Percentiles rank a stretch among this genome's conserved stretches.
Evolutionary conservation across 148 eudicot genomes (phyloP).

Genomic region (Cornus controversa): DNA sequence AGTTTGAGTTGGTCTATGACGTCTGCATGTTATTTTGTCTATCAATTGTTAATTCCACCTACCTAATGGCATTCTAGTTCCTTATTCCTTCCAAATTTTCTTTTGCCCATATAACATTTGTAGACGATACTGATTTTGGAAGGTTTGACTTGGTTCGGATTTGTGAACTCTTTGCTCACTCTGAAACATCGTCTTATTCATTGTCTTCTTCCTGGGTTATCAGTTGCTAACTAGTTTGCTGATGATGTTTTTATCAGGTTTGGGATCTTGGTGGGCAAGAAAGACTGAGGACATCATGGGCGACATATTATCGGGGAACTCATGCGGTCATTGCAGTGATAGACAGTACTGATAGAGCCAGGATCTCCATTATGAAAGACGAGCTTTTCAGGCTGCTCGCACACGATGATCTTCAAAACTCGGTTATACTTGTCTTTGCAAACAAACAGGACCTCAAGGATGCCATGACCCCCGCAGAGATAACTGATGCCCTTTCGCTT

Average conservation of each 20-base stretch:
- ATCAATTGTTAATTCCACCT: too few species aligned
- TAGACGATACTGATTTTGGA: neutral
- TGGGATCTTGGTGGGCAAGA: slow-evolving; percentile 99
- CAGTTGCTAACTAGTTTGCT: neutral
- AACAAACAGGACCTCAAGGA: slow-evolving; percentile 91
- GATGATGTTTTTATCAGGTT: slow-evolving; percentile 44
- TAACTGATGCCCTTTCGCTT: slow-evolving; percentile 88
- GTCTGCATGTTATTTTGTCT: too few species aligned
- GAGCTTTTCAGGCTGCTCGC: slow-evolving; percentile 85
- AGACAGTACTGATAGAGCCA: slow-evolving; percentile 87
- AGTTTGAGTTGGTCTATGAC: too few species aligned
- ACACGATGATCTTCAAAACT: slow-evolving; percentile 75
- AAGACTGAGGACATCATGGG: slow-evolving; percentile 91
- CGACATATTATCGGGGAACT: slow-evolving; percentile 95
- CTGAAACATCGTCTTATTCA: neutral
- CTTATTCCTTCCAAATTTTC: neutral
- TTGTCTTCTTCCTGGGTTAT: neutral
- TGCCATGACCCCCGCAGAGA: slow-evolving; percentile 93
- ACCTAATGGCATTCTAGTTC: too few species aligned
- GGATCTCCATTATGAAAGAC: slow-evolving; percentile 86
- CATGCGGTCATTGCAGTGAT: slow-evolving; percentile 91
- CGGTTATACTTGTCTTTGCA: slow-evolving; percentile 79
- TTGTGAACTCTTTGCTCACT: neutral
- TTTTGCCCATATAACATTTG: neutral
- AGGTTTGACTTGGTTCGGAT: neutral